Conservation (phyloP, 2,329 filamentous ascomycete species). For the Pseudogymnoascus sp. region DNA sequence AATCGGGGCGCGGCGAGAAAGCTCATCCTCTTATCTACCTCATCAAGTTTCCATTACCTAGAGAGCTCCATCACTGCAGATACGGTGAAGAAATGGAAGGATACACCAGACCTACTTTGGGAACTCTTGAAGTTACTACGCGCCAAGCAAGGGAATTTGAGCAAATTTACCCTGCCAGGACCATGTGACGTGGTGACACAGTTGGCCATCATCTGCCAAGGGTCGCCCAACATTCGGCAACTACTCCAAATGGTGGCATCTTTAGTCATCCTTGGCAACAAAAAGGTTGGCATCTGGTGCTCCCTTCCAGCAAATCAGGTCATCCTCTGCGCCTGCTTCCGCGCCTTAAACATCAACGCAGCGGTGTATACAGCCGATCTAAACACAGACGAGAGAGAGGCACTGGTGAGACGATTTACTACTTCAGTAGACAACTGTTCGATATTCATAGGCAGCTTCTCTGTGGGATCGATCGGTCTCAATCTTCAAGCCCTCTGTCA, state of each 20-base stretch:
- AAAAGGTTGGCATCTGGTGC: neutral
- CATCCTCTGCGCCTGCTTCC: neutral
- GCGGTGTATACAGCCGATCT: too few species aligned
- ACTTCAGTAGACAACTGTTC: too few species aligned
- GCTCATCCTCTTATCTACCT: neutral
- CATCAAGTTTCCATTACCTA: neutral
- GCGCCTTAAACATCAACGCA: too few species aligned
- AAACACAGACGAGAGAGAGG: too few species aligned
- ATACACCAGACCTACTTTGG: neutral
- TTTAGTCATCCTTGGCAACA: neutral
- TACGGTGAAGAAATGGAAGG: neutral
- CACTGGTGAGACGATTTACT: too few species aligned
- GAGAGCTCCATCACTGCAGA: neutral
- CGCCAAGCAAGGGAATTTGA: neutral
- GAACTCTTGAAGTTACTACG: neutral
- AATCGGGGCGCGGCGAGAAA: neutral
- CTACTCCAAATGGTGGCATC: neutral
- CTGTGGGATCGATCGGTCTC: too few species aligned
- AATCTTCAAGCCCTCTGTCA: too few species aligned
- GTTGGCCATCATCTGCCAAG: neutral
- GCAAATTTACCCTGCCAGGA: too few species aligned
- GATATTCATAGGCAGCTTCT: too few species aligned
- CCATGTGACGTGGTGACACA: neutral
- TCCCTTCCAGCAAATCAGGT: neutral
- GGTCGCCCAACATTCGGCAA: neutral